Conservation (phyloP, 2,329 filamentous ascomycete genomes). For the Fusarium sublunatum region DNA sequence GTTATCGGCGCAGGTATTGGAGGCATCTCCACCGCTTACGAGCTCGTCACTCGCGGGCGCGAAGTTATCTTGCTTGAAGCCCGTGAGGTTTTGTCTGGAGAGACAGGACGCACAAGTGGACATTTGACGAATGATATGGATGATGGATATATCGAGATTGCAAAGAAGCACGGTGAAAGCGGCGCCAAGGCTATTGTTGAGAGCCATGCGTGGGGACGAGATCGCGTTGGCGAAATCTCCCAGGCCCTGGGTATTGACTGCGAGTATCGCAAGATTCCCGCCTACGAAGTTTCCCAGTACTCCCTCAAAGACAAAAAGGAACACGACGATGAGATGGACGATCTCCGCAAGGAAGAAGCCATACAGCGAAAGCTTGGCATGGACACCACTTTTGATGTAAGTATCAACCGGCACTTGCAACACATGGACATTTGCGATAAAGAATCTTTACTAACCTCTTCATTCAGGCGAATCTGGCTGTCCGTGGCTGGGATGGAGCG, state of each 20-base stretch:
- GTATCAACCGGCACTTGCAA: no score
- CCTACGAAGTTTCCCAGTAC: constrained; percentile 63
- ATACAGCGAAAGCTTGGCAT: constrained; percentile 28
- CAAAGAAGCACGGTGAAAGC: constrained; percentile 62
- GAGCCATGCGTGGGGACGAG: constrained; percentile 65
- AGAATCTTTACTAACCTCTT: not conserved
- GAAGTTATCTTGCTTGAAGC: constrained; percentile 65
- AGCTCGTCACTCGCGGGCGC: constrained; percentile 60
- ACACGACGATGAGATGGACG: constrained; percentile 52
- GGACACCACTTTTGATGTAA: constrained; percentile 24
- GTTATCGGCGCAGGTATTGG: constrained; percentile 34
- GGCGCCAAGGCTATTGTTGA: constrained; percentile 63
- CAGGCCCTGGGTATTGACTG: constrained; percentile 64
- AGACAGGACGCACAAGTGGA: constrained; percentile 64
- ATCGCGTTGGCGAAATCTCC: constrained; percentile 62
- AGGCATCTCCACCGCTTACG: constrained; percentile 31
- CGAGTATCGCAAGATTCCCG: constrained; percentile 63
- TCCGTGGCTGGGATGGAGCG: constrained; percentile 63
- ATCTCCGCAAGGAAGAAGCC: constrained; percentile 22
- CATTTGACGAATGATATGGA: constrained; percentile 66
- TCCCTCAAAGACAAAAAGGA: constrained; percentile 51
- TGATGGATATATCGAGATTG: constrained; percentile 63
- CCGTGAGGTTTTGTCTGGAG: constrained; percentile 64
- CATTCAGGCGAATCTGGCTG: constrained; percentile 52
- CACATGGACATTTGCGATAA: no score